Percentiles rank a stretch among this genome's conserved stretches.
phyloP scores from a whole-genome alignment of 2,329 filamentous ascomycete genomes.

The Calonectria montana region DNA sequence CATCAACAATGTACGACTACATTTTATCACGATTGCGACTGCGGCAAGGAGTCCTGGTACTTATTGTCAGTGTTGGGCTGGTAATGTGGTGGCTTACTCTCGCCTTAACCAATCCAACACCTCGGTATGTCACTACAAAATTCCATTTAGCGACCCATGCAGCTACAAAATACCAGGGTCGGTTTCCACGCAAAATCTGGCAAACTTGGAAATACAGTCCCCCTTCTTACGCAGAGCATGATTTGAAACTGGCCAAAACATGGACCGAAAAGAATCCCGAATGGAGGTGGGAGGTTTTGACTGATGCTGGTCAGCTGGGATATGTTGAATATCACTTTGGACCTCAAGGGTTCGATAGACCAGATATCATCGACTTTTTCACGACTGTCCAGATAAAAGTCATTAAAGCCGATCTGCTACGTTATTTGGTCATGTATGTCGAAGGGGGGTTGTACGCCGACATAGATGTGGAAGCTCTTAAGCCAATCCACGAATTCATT shows the following conservation, averaged over 20 bases:
- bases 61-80: neutral
- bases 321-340: neutral
- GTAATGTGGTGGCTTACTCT: neutral
- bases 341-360: neutral
- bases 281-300: slow-evolving; percentile 1
- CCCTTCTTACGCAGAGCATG: neutral
- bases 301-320: neutral
- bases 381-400: neutral
- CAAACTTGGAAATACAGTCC: neutral
- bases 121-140: too few species aligned
- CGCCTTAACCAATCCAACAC: neutral
- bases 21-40: neutral
- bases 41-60: neutral
- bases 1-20: neutral
- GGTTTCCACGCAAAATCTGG: neutral
- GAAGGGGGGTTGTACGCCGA: neutral
- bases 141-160: neutral
- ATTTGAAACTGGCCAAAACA: neutral
- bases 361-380: neutral
- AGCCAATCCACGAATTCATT: neutral
- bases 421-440: neutral
- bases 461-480: neutral
- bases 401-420: neutral
- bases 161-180: neutral
- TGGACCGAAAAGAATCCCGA: neutral